phyloP scores from a whole-genome alignment of 2,329 filamentous ascomycete genomes.

The Cladorrhinum sp. region DNA sequence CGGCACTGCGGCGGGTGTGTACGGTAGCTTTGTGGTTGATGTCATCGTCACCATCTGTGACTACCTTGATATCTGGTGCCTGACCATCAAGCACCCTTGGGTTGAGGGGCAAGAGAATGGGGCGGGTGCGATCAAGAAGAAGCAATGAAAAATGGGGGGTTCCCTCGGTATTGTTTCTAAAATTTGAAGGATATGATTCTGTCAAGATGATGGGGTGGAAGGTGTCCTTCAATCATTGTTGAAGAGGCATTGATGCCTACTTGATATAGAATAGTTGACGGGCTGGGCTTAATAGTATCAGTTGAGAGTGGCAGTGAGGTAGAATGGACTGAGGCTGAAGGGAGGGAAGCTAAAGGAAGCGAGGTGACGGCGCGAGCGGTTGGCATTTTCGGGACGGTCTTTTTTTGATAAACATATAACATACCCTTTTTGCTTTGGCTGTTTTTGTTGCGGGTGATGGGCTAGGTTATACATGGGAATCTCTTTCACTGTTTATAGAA shows the following conservation, averaged over 20 bases:
- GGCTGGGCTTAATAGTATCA: too few relatives aligned
- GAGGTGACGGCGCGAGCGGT: neutral
- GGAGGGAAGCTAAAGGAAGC: too few relatives aligned
- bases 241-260: too few relatives aligned
- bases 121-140: constrained; percentile 41
- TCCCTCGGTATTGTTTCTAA: neutral
- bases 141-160: neutral
- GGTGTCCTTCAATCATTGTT: too few relatives aligned
- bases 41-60: constrained; percentile 98
- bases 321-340: too few relatives aligned
- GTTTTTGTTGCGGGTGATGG: neutral
- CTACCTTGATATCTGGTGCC: constrained; percentile 96
- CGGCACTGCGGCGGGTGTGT: constrained; percentile 82
- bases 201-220: neutral
- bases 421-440: neutral
- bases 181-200: too few relatives aligned
- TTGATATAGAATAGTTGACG: too few relatives aligned
- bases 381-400: neutral
- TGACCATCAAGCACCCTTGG: constrained; percentile 88
- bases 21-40: constrained; percentile 95
- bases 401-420: neutral
- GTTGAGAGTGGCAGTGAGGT: too few relatives aligned
- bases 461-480: neutral
- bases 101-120: constrained; percentile 43
- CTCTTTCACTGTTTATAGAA: neutral